Base-by-base conservation (phyloP, 768 basidiomycete species). In the Russula emetica region DNA sequence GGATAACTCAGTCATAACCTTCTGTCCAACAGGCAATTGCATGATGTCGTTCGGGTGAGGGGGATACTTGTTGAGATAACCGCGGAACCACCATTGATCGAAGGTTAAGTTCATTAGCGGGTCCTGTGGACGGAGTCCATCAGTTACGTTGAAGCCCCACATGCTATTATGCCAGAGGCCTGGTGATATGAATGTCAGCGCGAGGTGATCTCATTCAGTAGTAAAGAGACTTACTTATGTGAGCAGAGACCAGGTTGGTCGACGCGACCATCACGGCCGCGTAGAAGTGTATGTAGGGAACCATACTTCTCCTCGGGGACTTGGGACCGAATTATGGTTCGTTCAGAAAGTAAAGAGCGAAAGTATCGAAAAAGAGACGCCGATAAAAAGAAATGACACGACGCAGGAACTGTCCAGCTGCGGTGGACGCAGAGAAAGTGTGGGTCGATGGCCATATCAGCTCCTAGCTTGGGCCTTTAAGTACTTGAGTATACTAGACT, bases 141-240 rank as follows among this genome's bases (percentile, higher is more conserved):
- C 36, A 14, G 74, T 74, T 10, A 74, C 72, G 62, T 79, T 78
- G 71, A 76, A 79, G 3, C 78, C 78, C 56, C 63, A 79, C 74
- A 78, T 78, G 52, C 36, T 36, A 13, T 13, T 13, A 36, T 36
- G 70, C 70, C 0, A 70, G 2, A 77, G 45, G 3, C 70, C 73
- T 76, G 52, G 26, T 11, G 6, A 36, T 49, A 34, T 24, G 10
- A 13, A 34, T 36, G 34, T 65, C 13, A 60, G 45, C 11, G 8
- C 14, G n/a, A 32, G 28, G 28, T 5, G 24, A 47, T 47, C 7
- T 14, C 28, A 24, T 24, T 44, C 32, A 6, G 16, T 0, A 6
- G 16, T 0, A 20, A 65, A 20, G 20, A 20, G 16, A 11, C 64
- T 5, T 22, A 65, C 64, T 0, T n/a, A 18, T 6, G 24, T 65